Conservation (phyloP, 805 yeast species). For the Candida broadrunensis region DNA sequence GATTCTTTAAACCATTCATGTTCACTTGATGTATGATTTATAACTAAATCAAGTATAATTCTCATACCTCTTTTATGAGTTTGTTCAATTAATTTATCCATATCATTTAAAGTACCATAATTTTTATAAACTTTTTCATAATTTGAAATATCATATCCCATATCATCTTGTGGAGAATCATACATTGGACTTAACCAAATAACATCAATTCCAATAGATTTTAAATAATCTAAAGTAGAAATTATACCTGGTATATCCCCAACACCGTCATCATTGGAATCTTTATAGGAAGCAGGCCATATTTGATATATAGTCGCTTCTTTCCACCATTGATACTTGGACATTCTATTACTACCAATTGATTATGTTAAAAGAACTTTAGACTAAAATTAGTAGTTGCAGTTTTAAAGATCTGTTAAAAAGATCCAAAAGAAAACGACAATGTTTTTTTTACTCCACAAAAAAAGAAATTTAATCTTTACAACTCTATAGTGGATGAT, state of each 20-base stretch:
- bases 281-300: conserved; percentile 61
- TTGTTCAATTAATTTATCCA: conserved; percentile 46
- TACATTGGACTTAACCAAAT: conserved; percentile 59
- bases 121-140: conserved; percentile 49
- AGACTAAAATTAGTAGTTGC: no score
- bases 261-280: conserved; percentile 56
- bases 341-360: no score
- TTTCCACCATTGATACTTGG: conserved; percentile 49
- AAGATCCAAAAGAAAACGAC: no score
- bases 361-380: no score
- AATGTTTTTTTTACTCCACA: no score
- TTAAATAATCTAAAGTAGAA: conserved; percentile 49
- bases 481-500: no score
- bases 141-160: conserved; percentile 61
- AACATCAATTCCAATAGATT: conserved; percentile 47
- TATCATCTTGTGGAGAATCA: conserved; percentile 58
- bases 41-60: conserved; percentile 52
- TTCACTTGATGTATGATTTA: conserved; percentile 55
- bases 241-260: conserved; percentile 58
- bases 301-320: conserved; percentile 55
- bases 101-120: conserved; percentile 54
- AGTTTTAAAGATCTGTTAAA: no score
- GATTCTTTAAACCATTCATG: conserved; percentile 61
- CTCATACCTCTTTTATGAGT: conserved; percentile 49
- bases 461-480: no score